Percentiles rank a stretch among this genome's conserved stretches.
phyloP scores from a whole-genome alignment of 2,329 filamentous ascomycete genomes.

The Aspergillus carbonarius region DNA sequence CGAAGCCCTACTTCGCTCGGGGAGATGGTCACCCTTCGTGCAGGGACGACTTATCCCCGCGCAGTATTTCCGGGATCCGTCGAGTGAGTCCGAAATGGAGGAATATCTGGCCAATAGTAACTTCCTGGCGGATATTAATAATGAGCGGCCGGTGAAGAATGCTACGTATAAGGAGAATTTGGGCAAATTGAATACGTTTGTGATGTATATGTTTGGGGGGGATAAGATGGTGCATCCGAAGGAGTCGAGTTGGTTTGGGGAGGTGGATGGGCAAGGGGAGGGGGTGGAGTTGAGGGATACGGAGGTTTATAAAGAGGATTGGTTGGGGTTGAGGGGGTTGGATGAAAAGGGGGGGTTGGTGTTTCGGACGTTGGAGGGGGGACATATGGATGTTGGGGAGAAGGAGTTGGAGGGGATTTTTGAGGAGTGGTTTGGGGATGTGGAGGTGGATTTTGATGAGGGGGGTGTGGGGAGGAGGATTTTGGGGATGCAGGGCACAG shows the following conservation, averaged over 20 bases:
- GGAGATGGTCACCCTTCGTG: constrained; percentile 76
- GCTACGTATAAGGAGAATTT: constrained; percentile 70
- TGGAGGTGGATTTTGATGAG: constrained; percentile 18
- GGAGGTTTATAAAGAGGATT: constrained; percentile 81
- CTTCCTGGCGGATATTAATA: constrained; percentile 94
- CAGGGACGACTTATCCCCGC: constrained; percentile 83
- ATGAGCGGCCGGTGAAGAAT: constrained; percentile 78
- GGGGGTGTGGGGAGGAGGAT: not conserved
- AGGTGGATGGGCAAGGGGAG: constrained; percentile 70
- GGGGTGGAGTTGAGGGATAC: constrained; percentile 68
- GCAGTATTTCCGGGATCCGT: constrained; percentile 83
- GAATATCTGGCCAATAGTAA: constrained; percentile 77
- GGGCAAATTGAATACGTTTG: constrained; percentile 69
- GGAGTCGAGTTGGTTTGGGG: constrained; percentile 86
- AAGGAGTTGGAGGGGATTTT: constrained; percentile 67
- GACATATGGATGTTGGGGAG: constrained; percentile 78
- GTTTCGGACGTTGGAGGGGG: constrained; percentile 70
- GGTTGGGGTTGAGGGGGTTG: constrained; percentile 78
- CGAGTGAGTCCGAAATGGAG: constrained; percentile 55
- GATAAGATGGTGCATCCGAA: constrained; percentile 86
- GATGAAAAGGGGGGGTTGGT: constrained; percentile 76
- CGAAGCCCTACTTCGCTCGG: constrained; percentile 72
- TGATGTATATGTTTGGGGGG: constrained; percentile 85
- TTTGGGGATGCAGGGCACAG: constrained; percentile 20
- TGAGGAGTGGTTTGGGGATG: constrained; percentile 46